These are phyloP conservation scores for Diaporthe helianthi DNA, from an alignment of 2,329 filamentous ascomycete species.

Conservation along the genomic window DNA sequence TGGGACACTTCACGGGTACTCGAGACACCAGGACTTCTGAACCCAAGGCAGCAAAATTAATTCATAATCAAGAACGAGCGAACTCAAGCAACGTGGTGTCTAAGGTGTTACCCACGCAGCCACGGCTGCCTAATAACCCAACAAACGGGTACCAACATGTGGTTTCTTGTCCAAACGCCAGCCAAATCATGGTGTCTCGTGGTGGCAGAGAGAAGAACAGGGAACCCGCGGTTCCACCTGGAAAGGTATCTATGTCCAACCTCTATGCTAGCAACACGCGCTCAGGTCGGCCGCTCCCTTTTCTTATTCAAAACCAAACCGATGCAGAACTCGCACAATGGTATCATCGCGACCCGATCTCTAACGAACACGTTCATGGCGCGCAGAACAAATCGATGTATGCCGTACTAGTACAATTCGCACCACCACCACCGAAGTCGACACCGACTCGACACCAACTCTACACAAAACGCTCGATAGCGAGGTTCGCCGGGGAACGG, in stretches of 20 bases:
- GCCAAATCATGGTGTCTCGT: conserved; percentile 1
- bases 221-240: conserved; percentile 18
- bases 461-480: not conserved
- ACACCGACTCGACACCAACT: not conserved
- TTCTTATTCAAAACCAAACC: conserved; percentile 20
- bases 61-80: conserved; percentile 3
- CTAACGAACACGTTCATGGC: conserved; percentile 28
- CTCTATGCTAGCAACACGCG: conserved; percentile 30
- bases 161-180: conserved; percentile 12
- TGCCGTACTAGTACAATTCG: conserved; percentile 32
- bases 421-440: not conserved
- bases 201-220: not conserved
- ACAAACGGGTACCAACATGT: conserved; percentile 26
- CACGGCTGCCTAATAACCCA: conserved; percentile 23
- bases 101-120: conserved; percentile 26
- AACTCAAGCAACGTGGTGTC: conserved; percentile 26
- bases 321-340: conserved; percentile 36
- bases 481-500: not conserved
- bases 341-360: conserved; percentile 37
- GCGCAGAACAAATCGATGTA: conserved; percentile 15
- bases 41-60: conserved; percentile 9
- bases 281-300: conserved; percentile 4
- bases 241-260: conserved; percentile 18
- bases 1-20: not conserved
- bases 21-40: not conserved